Evolutionary conservation across 202 grass and related monocot genomes (phyloP).

Genomic region (Musa balbisiana): DNA sequence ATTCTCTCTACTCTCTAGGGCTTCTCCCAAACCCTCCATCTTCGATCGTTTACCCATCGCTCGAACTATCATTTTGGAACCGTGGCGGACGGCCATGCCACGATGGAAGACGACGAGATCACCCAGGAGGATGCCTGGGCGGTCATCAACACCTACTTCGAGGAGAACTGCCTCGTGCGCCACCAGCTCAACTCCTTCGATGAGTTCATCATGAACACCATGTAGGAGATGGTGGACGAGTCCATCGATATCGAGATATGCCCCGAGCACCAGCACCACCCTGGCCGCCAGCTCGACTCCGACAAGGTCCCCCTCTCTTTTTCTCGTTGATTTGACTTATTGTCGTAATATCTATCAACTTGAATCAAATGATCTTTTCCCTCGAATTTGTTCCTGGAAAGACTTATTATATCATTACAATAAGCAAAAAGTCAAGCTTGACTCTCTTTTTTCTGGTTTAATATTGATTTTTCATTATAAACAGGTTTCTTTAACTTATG

Average conservation of each 20-base stretch:
- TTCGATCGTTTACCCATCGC: no score
- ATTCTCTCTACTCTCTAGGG: no score
- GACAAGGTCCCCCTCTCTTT: slow-evolving; percentile 42
- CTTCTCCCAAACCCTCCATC: no score
- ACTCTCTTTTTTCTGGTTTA: no score
- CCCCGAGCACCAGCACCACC: slow-evolving; percentile 91
- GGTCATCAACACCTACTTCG: slow-evolving; percentile 93
- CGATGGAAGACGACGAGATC: slow-evolving; percentile 65
- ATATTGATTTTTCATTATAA: no score
- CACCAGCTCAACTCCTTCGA: slow-evolving; percentile 97
- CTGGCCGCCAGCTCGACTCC: slow-evolving; percentile 86
- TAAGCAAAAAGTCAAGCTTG: not conserved
- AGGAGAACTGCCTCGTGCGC: slow-evolving; percentile 92
- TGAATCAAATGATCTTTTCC: no score
- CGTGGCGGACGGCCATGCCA: not conserved
- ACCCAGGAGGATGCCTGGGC: slow-evolving; percentile 94
- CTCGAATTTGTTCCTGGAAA: not conserved
- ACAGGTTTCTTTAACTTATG: no score
- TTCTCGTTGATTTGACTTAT: no score
- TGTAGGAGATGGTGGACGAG: slow-evolving; percentile 95
- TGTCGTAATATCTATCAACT: no score
- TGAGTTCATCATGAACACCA: slow-evolving; percentile 92
- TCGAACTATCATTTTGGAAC: no score
- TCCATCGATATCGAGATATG: slow-evolving; percentile 88
- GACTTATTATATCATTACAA: not conserved